Evolutionary conservation across 345 rosid genomes (phyloP).

Genomic region (Boechera retrofracta): DNA sequence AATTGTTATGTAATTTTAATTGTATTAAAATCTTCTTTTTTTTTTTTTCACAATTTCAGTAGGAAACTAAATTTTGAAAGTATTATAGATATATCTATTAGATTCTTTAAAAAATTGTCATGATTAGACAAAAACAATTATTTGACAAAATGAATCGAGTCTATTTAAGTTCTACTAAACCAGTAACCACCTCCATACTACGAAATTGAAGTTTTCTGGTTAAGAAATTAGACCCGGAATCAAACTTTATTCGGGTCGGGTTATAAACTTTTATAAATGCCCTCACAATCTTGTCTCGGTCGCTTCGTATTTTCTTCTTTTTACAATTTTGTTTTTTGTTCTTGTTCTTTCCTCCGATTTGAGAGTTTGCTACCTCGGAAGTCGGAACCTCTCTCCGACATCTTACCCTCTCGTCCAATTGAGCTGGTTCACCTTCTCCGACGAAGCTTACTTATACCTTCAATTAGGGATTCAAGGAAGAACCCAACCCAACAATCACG

Average conservation of each 20-base stretch:
- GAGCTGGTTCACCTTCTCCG: slow-evolving; percentile 31
- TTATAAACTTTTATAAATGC: slow-evolving; percentile 30
- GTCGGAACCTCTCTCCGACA: slow-evolving; percentile 25
- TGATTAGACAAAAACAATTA: not conserved
- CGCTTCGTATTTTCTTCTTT: slow-evolving; percentile 28
- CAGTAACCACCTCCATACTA: not conserved
- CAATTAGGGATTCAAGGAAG: slow-evolving; percentile 34
- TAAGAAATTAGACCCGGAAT: slow-evolving; percentile 17
- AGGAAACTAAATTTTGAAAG: not conserved
- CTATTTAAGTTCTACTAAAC: not conserved
- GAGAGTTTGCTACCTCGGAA: slow-evolving; percentile 14
- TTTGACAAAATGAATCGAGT: not conserved
- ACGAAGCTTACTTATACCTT: slow-evolving; percentile 8
- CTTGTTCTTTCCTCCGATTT: slow-evolving; percentile 6
- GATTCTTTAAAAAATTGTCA: not conserved
- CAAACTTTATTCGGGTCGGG: slow-evolving; percentile 36
- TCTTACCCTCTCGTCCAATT: slow-evolving; percentile 13
- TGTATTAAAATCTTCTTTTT: too few species aligned
- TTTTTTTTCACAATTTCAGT: not conserved
- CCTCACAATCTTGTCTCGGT: slow-evolving; percentile 26
- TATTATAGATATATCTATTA: not conserved
- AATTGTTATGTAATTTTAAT: not conserved
- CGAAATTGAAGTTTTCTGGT: not conserved
- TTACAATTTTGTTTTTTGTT: not conserved
- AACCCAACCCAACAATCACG: slow-evolving; percentile 10